Evolutionary conservation across 768 basidiomycete species (phyloP).

Genomic region (Lactifluus rugatus): DNA sequence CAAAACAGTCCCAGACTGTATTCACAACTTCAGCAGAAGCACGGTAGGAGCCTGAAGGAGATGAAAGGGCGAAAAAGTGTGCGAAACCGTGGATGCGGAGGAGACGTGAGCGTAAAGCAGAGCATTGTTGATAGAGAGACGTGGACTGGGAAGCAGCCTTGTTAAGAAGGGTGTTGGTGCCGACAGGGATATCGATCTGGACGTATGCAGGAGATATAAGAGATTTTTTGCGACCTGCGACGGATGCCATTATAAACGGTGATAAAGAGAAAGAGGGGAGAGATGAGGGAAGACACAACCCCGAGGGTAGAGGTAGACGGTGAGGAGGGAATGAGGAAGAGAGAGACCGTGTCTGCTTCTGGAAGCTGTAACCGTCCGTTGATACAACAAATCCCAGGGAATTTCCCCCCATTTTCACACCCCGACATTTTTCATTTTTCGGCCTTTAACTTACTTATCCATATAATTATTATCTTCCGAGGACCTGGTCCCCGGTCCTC

Average conservation of each 20-base stretch:
- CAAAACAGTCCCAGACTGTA: slow-evolving; percentile 90
- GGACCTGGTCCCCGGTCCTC: background rate
- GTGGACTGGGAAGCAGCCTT: slow-evolving; percentile 80
- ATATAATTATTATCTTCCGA: background rate
- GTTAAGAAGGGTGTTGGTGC: slow-evolving; percentile 82
- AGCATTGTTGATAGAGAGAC: slow-evolving; percentile 89
- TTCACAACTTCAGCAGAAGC: slow-evolving; percentile 87
- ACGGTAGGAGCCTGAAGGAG: slow-evolving; percentile 46
- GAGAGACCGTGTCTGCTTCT: slow-evolving; percentile 11
- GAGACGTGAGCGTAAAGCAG: slow-evolving; percentile 63
- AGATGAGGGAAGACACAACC: slow-evolving; percentile 1
- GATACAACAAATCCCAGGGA: background rate
- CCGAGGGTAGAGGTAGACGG: slow-evolving; percentile 2
- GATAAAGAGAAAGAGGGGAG: slow-evolving; percentile 12
- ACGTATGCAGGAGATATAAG: slow-evolving; percentile 55
- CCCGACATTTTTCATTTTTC: slow-evolving; percentile 1
- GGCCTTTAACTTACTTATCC: background rate
- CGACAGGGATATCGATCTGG: slow-evolving; percentile 64
- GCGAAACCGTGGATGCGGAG: slow-evolving; percentile 68
- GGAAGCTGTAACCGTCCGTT: slow-evolving; percentile 10
- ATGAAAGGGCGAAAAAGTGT: slow-evolving; percentile 55
- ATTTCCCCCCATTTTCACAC: slow-evolving; percentile 9
- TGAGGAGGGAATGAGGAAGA: slow-evolving; percentile 8
- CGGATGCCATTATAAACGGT: slow-evolving; percentile 33
- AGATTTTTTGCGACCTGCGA: slow-evolving; percentile 58